Evolutionary conservation across 169 alveolate species (phyloP).

Genomic region (Neospora caninum): DNA sequence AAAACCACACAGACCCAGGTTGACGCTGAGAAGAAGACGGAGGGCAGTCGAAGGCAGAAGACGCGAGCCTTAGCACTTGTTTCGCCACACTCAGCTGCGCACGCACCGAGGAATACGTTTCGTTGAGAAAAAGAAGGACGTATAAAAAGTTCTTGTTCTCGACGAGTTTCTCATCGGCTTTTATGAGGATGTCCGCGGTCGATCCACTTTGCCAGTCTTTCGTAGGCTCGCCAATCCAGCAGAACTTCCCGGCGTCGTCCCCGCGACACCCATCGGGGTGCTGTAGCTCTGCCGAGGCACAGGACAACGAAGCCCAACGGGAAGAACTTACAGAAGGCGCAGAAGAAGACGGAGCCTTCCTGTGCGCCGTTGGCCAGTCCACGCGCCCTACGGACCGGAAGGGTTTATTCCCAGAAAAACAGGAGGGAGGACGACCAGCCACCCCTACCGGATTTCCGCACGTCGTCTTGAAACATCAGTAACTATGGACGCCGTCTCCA

Average conservation of each 20-base stretch:
- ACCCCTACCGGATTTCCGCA: too few species aligned
- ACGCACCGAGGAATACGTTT: constrained; percentile 22
- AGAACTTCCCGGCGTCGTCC: neutral
- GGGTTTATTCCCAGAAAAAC: too few species aligned
- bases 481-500: too few species aligned
- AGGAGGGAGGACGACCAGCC: too few species aligned
- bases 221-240: neutral
- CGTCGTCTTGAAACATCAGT: too few species aligned
- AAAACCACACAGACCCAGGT: neutral
- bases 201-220: neutral
- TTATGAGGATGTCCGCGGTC: neutral
- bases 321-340: neutral
- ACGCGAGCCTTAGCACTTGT: too few species aligned
- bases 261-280: neutral
- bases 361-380: too few species aligned
- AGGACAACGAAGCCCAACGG: neutral
- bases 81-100: neutral
- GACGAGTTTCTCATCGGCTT: neutral
- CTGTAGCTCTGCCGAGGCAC: constrained; percentile 8
- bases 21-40: neutral
- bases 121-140: constrained; percentile 11
- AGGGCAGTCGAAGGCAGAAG: neutral
- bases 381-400: too few species aligned
- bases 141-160: neutral
- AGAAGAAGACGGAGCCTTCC: too few species aligned